Evolutionary conservation across 768 basidiomycete species (phyloP), one percentile per base, ranked within the genome.

Genomic region (Podaxis sp.): DNA sequence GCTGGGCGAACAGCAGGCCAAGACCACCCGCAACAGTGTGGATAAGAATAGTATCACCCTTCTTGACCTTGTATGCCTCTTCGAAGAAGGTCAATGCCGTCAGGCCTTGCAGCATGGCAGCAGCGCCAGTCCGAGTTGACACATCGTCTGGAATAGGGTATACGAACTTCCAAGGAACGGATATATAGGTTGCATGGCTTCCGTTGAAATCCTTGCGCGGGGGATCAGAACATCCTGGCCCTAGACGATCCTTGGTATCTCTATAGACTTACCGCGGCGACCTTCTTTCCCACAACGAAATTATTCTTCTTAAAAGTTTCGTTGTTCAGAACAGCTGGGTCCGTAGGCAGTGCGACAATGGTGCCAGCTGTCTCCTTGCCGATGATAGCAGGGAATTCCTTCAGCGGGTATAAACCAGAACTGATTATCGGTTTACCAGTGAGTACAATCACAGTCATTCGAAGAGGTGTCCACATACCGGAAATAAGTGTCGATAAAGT

Each of bases 11-110:
- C 33, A 89, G 70, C 27, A 89, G 77, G 2, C 87, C 96, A 9
- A 97, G 80, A 11, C 96, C 95, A 36, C 96, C 96, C 0, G 96
- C 95, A 37, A 96, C 84, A 36, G 96, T 96, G 71, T 97, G 93
- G 1, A 98, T 83, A 54, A 96, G 81, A 59, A 96, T 86, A 52
- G 78, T 82, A 68, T 96, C 94, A 1, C 85, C 90, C 67, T 83
- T 83, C 72, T 94, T 82, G 61, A 96, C 90, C 49, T 86, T 75
- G 73, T 98, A 92, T 7, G 94, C 86, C 72, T 99, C 96, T 53
- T 87, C 88, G 65, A 91, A 81, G 68, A 94, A 90, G 1, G 85
- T 83, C 13, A 90, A 69, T 0, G 89, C 87, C 0, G 96, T 98
- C 55, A 96, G 66, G 24, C 88, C 92, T 69, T 96, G 93, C 6